Percentiles rank a stretch among this genome's conserved stretches.
Evolutionary conservation across 345 rosid genomes (phyloP).

Genomic region (Hibiscus trionum): DNA sequence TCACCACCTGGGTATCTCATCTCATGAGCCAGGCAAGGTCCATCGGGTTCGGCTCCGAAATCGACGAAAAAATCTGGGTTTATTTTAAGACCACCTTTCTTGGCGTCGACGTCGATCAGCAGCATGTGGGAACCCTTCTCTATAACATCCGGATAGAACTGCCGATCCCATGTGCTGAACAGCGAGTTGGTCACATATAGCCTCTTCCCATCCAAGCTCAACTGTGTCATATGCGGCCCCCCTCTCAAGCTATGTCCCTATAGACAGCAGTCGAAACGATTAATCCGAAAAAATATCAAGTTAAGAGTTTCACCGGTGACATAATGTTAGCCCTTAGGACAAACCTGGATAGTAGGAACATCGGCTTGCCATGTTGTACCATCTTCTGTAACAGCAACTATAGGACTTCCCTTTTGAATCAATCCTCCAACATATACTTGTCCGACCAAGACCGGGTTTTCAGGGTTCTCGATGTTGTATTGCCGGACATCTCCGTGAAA

Average conservation of each 20-base stretch:
- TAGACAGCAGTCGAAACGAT: background rate
- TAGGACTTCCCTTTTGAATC: slow-evolving; percentile 60
- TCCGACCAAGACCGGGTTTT: slow-evolving; percentile 61
- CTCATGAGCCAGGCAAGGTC: slow-evolving; percentile 90
- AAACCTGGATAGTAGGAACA: slow-evolving; percentile 71
- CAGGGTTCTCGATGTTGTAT: slow-evolving; percentile 72
- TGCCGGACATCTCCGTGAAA: slow-evolving; percentile 92
- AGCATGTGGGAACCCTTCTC: slow-evolving; percentile 87
- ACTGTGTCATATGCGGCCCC: slow-evolving; percentile 90
- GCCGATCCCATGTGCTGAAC: slow-evolving; percentile 78
- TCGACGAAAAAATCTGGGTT: slow-evolving; percentile 75
- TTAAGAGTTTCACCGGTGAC: background rate
- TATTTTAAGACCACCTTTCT: slow-evolving; percentile 59
- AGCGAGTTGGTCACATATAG: slow-evolving; percentile 88
- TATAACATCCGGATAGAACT: slow-evolving; percentile 65
- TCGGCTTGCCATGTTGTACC: slow-evolving; percentile 60
- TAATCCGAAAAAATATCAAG: background rate
- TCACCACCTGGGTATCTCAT: slow-evolving; percentile 98
- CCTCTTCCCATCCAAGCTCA: slow-evolving; percentile 86
- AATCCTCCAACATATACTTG: slow-evolving; percentile 88
- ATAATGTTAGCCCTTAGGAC: background rate
- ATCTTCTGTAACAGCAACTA: slow-evolving; percentile 54
- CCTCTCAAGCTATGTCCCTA: slow-evolving; percentile 72
- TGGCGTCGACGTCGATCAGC: slow-evolving; percentile 70
- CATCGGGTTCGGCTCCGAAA: slow-evolving; percentile 75